These are phyloP conservation scores for Chaetothyriales sp. DNA, from an alignment of 2,329 filamentous ascomycete species.

Conservation along the genomic window DNA sequence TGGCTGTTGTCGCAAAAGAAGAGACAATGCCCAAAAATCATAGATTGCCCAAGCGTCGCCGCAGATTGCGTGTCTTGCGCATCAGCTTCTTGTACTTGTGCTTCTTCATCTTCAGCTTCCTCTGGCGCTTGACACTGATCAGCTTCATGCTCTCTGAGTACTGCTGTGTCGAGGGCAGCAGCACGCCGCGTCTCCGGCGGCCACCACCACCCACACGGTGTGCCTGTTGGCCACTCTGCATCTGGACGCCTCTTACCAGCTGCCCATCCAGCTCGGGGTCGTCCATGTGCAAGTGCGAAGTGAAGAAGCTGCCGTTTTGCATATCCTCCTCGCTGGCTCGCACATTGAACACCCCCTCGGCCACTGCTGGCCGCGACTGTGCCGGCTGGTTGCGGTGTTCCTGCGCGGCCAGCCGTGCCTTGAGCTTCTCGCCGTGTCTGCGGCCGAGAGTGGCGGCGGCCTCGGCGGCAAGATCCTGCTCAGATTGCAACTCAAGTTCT, in stretches of 20 bases:
- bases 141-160: not conserved
- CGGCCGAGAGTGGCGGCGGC: not conserved
- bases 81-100: slow-evolving; percentile 99
- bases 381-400: slow-evolving; percentile 25
- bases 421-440: not conserved
- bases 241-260: slow-evolving; percentile 22
- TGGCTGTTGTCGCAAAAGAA: not conserved
- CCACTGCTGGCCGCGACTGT: slow-evolving; percentile 32
- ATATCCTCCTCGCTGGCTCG: slow-evolving; percentile 39
- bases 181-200: not conserved
- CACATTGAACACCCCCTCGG: slow-evolving; percentile 10
- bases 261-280: not conserved
- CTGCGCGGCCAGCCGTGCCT: slow-evolving; percentile 5
- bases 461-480: slow-evolving; percentile 11
- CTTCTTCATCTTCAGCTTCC: slow-evolving; percentile 99
- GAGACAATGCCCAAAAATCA: slow-evolving; percentile 1
- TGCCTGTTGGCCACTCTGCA: not conserved
- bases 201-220: not conserved
- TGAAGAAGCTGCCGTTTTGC: slow-evolving; percentile 13
- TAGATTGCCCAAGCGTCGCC: slow-evolving; percentile 63
- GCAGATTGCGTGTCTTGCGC: slow-evolving; percentile 75
- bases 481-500: slow-evolving; percentile 13
- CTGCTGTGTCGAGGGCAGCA: not conserved
- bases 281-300: not conserved
- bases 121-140: slow-evolving; percentile 82